phyloP scores from a whole-genome alignment of 2,329 filamentous ascomycete species.

The Trichoderma simmonsii region DNA sequence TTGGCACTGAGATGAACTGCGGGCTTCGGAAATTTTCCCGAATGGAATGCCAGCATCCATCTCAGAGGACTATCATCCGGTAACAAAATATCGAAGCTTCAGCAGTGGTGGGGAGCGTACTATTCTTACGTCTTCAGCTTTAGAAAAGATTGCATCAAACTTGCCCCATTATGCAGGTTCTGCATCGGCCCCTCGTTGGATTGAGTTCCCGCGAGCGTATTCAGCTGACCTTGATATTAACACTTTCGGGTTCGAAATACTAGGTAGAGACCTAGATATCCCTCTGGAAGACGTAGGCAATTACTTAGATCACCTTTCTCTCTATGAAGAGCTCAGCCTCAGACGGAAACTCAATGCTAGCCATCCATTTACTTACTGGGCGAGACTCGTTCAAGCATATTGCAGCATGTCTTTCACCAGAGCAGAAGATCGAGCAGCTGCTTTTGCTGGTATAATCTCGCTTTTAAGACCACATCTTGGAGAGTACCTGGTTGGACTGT shows the following conservation, averaged over 20 bases:
- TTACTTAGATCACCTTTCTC: neutral
- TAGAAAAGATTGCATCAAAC: neutral
- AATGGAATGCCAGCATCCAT: neutral
- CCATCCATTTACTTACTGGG: neutral
- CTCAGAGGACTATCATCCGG: neutral
- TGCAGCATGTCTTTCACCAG: neutral
- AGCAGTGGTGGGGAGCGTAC: neutral
- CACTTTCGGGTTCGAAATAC: neutral
- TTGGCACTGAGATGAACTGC: neutral
- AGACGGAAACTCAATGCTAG: neutral
- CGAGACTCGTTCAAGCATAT: neutral
- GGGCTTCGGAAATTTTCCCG: neutral
- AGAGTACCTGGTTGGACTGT: neutral
- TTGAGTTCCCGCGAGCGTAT: neutral
- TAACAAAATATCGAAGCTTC: neutral
- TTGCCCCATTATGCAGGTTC: neutral
- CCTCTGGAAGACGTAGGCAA: no score
- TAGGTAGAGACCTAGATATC: neutral
- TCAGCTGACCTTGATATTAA: neutral
- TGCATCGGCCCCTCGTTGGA: neutral
- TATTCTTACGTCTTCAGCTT: neutral
- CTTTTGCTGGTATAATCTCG: neutral
- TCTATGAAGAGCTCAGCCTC: neutral
- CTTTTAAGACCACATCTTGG: neutral
- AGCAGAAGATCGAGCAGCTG: neutral